Base-by-base conservation (phyloP, 495 filamentous ascomycete species). In the Cercophora newfieldiana region DNA sequence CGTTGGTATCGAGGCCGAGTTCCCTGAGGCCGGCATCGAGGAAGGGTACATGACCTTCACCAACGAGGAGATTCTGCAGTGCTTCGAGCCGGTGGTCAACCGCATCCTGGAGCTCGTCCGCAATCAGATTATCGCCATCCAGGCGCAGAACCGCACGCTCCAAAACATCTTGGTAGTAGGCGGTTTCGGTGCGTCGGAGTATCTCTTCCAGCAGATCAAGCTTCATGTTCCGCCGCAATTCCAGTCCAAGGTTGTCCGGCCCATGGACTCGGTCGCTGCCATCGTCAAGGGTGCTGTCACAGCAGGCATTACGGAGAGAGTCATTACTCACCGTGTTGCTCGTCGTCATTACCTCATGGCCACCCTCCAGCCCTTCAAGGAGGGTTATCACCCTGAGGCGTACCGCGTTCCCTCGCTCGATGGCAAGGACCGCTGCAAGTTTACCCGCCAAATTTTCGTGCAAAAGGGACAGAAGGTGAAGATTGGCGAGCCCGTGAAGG, bases 291-390 rank as follows among this genome's bases (percentile, higher is more conserved):
- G 89, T 47, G 89, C 89, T 55, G 89, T 91, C 59, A 91, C 89
- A 12, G 89, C 95, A 48, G 95, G 95, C 81, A 98, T 99, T 71
- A 97, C 94, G 1, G 96, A 99, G 74, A 89, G 94, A 65, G 91
- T 99, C 66, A 88, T 99, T 72, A 99, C 96, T 3, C 93, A 94
- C 68, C 95, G 95, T 84, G 92, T 99, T 63, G 95, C 95, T n/a
- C 91, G 95, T 78, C 89, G 95, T 44, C 95, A 99, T 78, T 99
- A 99, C 75, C 92, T 99, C 64, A 98, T 99, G 95, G 96, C 95
- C 49, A 99, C 95, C 0, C 86, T 99, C 19, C 94, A 98, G 74
- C 96, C 96, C 7, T 99, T 99, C 85, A 97, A 98, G 77, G 94
- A 98, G 75, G 95, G 95, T 19, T 96, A 98, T 76, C 95, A 99